Base-by-base conservation (phyloP, 129 eudicot species). In the Kitagawia praeruptora region DNA sequence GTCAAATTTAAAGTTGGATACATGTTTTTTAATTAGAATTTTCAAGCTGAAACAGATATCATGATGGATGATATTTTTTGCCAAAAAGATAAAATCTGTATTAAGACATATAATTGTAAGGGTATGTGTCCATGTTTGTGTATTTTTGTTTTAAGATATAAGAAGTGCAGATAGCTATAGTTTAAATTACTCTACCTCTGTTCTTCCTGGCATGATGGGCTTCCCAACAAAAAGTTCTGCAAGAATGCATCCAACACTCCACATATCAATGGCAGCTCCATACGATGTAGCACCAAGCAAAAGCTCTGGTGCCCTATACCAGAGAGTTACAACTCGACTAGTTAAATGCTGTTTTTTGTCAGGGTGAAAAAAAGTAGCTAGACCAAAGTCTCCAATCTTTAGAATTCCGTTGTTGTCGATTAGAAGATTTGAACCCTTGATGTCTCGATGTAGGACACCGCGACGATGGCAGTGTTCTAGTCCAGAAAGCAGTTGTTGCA, bases 281-380 rank as follows among this genome's bases (percentile, higher is more conserved):
- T 94, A 94, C 6, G 88, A 76, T 25, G 98, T 94, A 66, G 97
- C 88, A 69, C 98, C 98, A 39, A 94, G 89, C 85, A 94, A 81
- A 46, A 94, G 96, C 82, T 94, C 98, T 4, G 98, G 98, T 46
- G 98, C 90, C 38, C 98, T 86, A 78, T 91, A 94, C 98, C 98
- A 94, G 54, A 94, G 87, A 80, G 98, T 94, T 51, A 94, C 96
- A 46, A 94, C 98, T 40, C 96, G 90, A 79, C 97, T 94, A 6
- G 98, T 94, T 76, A 94, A 78, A 77, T 93, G 93, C 76, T 92
- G 89, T 49, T 80, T 87, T 83, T 88, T 91, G 75, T 85, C 84
- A 10, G 92, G 92, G 48, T 87, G 79, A 77, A 85, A 94, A 31
- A 80, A 75, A n/a, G 88, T 88, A 34, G 98, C 98, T 84, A 94